Evolutionary conservation across 441 rosid genomes (phyloP).

Genomic region (Gossypium lobatum): DNA sequence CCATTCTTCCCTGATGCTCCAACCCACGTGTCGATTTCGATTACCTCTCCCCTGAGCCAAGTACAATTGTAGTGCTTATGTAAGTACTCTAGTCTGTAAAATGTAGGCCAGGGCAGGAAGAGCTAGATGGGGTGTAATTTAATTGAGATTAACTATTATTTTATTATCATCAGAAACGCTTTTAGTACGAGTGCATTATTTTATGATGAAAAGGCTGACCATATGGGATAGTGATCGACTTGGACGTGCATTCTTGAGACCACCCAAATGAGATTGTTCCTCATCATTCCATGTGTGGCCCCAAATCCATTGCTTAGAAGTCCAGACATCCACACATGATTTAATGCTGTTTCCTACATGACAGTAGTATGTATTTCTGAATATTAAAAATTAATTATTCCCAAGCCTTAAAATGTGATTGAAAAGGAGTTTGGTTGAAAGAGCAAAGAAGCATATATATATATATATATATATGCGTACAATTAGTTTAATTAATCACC

Average conservation of each 20-base stretch:
- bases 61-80: background rate
- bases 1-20: conserved; percentile 74
- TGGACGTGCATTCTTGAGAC: conserved; percentile 65
- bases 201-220: conserved; percentile 25
- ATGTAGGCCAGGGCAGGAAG: background rate
- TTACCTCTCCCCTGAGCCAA: conserved; percentile 54
- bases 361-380: background rate
- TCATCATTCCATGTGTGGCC: conserved; percentile 69
- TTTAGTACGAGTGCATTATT: background rate
- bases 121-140: no score
- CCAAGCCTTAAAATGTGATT: no score
- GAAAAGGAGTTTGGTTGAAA: background rate
- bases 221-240: conserved; percentile 57
- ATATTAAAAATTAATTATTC: background rate
- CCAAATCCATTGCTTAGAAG: conserved; percentile 73
- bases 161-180: background rate
- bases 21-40: conserved; percentile 77
- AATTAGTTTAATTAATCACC: conserved; percentile 24
- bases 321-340: conserved; percentile 84
- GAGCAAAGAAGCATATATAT: background rate
- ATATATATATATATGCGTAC: no score
- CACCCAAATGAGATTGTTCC: conserved; percentile 73
- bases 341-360: conserved; percentile 61
- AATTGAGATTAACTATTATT: background rate
- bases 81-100: background rate